These are phyloP conservation scores for Diaporthe citrichinensis DNA, from an alignment of 2,329 filamentous ascomycete genomes.

Conservation along the genomic window DNA sequence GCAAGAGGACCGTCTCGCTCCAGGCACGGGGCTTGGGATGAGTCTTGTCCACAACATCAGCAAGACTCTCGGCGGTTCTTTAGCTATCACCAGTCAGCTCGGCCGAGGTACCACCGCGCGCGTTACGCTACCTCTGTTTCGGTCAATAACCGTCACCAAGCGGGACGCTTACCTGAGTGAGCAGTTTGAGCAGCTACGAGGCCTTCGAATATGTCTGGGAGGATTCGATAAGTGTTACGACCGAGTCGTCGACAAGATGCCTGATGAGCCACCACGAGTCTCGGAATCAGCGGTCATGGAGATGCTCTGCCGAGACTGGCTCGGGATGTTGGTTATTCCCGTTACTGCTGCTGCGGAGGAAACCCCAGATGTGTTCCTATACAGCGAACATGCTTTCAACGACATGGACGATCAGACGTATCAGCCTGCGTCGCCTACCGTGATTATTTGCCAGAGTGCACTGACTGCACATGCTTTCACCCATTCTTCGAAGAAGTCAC, in stretches of 20 bases:
- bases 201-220: constrained; percentile 6
- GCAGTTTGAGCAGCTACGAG: constrained; percentile 6
- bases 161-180: background rate
- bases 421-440: background rate
- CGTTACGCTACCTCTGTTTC: constrained; percentile 42
- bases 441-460: constrained; percentile 36
- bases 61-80: constrained; percentile 68
- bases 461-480: constrained; percentile 30
- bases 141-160: background rate
- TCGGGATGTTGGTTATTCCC: constrained; percentile 30
- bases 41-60: constrained; percentile 75
- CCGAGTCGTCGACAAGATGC: background rate
- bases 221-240: constrained; percentile 20
- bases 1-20: constrained; percentile 73
- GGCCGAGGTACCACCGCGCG: constrained; percentile 50
- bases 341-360: background rate
- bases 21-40: constrained; percentile 75
- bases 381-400: constrained; percentile 20
- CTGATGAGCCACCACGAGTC: background rate
- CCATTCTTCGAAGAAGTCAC: background rate
- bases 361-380: constrained; percentile 29
- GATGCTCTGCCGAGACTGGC: constrained; percentile 34
- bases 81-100: constrained; percentile 67
- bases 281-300: constrained; percentile 28
- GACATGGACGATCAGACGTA: background rate